phyloP scores from a whole-genome alignment of 106 monocot species.

The Allium sativum region DNA sequence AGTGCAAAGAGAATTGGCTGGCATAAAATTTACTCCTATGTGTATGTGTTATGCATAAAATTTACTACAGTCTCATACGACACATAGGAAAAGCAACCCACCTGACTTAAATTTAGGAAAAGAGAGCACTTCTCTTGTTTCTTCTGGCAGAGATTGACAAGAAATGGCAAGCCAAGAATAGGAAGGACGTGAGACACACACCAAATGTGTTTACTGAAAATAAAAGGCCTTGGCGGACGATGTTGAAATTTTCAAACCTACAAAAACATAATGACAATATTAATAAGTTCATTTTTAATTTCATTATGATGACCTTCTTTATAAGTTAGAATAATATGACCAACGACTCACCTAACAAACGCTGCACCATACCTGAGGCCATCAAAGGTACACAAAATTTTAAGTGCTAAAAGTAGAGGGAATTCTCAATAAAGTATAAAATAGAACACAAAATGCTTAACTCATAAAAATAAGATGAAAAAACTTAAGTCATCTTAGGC shows the following conservation, averaged over 20 bases:
- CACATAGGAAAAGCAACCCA: not conserved
- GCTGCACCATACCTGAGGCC: slow-evolving; percentile 91
- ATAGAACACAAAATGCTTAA: too few relatives aligned
- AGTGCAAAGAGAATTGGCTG: too few relatives aligned
- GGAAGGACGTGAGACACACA: slow-evolving; percentile 74
- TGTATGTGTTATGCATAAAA: not conserved
- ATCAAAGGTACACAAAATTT: slow-evolving; percentile 80
- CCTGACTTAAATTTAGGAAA: slow-evolving; percentile 33
- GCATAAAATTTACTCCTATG: not conserved
- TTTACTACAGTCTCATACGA: not conserved
- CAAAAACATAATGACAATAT: not conserved
- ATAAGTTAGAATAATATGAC: too few relatives aligned
- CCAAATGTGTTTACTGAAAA: slow-evolving; percentile 91
- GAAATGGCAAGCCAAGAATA: slow-evolving; percentile 69
- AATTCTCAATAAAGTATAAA: too few relatives aligned
- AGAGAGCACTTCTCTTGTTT: slow-evolving; percentile 5
- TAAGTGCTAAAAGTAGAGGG: not conserved
- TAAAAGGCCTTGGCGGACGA: slow-evolving; percentile 70
- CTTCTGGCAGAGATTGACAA: slow-evolving; percentile 22
- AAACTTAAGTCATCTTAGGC: too few relatives aligned
- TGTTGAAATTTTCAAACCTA: slow-evolving; percentile 91
- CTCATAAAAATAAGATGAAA: too few relatives aligned
- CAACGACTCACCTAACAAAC: slow-evolving; percentile 89
- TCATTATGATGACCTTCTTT: too few relatives aligned
- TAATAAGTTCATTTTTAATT: too few relatives aligned